These are phyloP conservation scores for Mucor indicus DNA, from an alignment of 371 early-diverging fungal species.

Conservation along the genomic window DNA sequence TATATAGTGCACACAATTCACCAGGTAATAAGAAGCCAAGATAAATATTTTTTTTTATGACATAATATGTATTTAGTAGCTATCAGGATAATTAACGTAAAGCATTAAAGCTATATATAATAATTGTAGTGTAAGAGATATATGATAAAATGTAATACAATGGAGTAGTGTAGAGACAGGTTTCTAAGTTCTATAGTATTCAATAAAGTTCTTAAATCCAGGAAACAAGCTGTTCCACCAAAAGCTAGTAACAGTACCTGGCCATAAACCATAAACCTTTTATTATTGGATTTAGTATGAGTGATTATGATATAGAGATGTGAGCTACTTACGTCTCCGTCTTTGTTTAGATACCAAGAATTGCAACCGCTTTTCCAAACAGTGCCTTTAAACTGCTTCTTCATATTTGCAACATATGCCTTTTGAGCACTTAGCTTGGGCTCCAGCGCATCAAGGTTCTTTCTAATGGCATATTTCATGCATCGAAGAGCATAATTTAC, in stretches of 20 bases:
- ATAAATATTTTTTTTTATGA: too few species aligned
- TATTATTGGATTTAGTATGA: too few species aligned
- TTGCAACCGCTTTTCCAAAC: conserved; percentile 23
- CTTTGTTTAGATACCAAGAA: conserved; percentile 22
- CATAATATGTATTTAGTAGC: too few species aligned
- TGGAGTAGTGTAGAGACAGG: too few species aligned
- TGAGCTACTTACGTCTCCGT: conserved; percentile 4
- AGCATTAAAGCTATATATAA: too few species aligned
- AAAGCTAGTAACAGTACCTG: conserved; percentile 2
- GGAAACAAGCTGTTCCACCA: conserved; percentile 2
- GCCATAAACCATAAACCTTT: conserved; percentile 10
- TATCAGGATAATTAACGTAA: too few species aligned
- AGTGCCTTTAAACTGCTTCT: conserved; percentile 9
- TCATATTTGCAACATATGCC: conserved; percentile 3
- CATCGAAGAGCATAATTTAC: conserved; percentile 14
- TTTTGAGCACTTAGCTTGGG: conserved; percentile 13
- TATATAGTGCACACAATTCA: too few species aligned
- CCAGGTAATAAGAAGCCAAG: too few species aligned
- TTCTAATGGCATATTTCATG: conserved; percentile 16
- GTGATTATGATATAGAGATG: not conserved
- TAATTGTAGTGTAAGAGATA: too few species aligned
- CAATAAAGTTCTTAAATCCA: conserved; percentile 6
- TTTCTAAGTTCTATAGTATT: too few species aligned
- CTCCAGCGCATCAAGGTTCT: conserved; percentile 11
- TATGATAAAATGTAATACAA: too few species aligned